phyloP scores from a whole-genome alignment of 352 stramenopile genomes.

The Phytophthora palmivora region DNA sequence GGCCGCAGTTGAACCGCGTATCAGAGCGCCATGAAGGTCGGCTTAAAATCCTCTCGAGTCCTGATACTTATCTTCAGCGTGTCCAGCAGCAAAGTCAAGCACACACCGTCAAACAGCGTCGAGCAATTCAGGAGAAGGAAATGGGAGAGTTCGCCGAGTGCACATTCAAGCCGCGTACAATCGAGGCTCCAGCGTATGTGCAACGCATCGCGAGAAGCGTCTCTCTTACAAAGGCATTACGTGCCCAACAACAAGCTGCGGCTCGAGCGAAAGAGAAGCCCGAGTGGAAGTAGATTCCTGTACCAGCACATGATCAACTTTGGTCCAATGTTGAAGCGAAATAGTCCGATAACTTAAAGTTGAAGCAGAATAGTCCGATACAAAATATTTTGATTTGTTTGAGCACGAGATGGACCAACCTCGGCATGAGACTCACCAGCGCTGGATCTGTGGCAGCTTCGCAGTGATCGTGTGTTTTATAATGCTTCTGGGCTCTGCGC shows the following conservation, averaged over 20 bases:
- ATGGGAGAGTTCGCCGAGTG: slow-evolving; percentile 85
- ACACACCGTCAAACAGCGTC: slow-evolving; percentile 75
- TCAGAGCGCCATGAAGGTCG: slow-evolving; percentile 73
- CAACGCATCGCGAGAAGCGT: slow-evolving; percentile 85
- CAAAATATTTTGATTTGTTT: slow-evolving; percentile 4
- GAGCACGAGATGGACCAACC: slow-evolving; percentile 29
- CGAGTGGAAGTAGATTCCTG: slow-evolving; percentile 64
- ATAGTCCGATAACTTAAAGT: no score
- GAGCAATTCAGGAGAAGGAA: slow-evolving; percentile 82
- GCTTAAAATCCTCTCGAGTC: slow-evolving; percentile 82
- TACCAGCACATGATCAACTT: slow-evolving; percentile 3
- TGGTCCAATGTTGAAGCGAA: no score
- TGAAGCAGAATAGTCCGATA: slow-evolving; percentile 3
- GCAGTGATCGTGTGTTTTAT: slow-evolving; percentile 38
- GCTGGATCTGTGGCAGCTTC: slow-evolving; percentile 43
- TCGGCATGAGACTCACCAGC: slow-evolving; percentile 34
- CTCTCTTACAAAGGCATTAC: slow-evolving; percentile 70
- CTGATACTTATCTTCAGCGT: slow-evolving; percentile 83
- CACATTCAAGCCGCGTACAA: slow-evolving; percentile 87
- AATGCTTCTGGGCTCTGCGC: slow-evolving; percentile 36
- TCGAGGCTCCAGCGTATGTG: slow-evolving; percentile 84
- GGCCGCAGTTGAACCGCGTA: slow-evolving; percentile 72
- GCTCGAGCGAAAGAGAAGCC: slow-evolving; percentile 56
- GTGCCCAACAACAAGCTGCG: slow-evolving; percentile 59
- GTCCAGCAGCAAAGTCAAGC: slow-evolving; percentile 83